Conservation (phyloP, 768 basidiomycete genomes). For the Chalciporus pseudorubinellus region DNA sequence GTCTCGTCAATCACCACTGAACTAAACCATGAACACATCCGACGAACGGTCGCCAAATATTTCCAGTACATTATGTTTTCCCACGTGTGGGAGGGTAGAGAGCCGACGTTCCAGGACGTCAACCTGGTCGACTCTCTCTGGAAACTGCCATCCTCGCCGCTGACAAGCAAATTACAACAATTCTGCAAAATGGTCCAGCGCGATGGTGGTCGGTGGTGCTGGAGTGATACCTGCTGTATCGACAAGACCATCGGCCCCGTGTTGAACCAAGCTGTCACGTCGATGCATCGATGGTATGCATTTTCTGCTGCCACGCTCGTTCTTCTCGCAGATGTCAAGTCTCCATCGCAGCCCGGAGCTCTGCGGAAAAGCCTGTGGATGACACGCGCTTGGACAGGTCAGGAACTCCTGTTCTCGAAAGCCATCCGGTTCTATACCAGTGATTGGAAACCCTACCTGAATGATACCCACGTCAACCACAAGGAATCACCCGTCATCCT, state of each 20-base stretch:
- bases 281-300: too few species aligned
- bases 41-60: background rate
- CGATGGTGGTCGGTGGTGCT: too few species aligned
- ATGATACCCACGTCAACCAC: background rate
- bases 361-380: background rate
- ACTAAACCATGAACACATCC: background rate
- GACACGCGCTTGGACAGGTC: background rate
- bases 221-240: too few species aligned
- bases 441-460: background rate
- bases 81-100: background rate
- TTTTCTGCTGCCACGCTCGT: background rate
- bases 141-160: too few species aligned
- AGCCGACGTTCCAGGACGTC: too few species aligned
- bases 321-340: background rate
- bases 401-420: background rate
- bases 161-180: too few species aligned
- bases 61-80: conserved; percentile 1
- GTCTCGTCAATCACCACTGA: too few species aligned
- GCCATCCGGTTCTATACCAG: background rate
- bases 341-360: background rate
- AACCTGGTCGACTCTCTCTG: background rate
- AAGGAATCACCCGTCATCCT: background rate
- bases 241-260: too few species aligned
- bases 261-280: too few species aligned
- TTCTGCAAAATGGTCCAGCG: too few species aligned